Evolutionary conservation across 495 filamentous ascomycete species (phyloP).

Genomic region (Chaetomidium leptoderma): DNA sequence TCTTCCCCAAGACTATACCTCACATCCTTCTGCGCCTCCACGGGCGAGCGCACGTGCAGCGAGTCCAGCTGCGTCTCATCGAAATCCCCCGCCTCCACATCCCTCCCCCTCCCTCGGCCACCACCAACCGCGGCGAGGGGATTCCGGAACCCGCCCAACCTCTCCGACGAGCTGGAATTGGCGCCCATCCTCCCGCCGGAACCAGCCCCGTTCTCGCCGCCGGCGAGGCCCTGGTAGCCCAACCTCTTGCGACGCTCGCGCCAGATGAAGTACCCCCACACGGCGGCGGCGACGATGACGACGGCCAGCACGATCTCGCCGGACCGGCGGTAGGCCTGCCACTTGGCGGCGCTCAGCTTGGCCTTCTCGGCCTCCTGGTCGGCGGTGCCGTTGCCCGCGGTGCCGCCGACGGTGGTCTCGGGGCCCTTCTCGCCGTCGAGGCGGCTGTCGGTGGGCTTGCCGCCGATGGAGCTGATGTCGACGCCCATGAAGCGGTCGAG

Average conservation of each 20-base stretch:
- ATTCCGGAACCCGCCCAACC: not conserved
- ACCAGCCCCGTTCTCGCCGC: conserved; percentile 25
- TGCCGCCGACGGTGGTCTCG: conserved; percentile 78
- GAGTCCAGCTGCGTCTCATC: conserved; percentile 86
- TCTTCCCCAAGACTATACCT: conserved; percentile 57
- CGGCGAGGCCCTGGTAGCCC: conserved; percentile 50
- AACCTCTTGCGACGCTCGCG: conserved; percentile 58
- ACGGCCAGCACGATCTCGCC: conserved; percentile 86
- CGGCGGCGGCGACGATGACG: conserved; percentile 68
- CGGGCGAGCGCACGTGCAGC: conserved; percentile 52
- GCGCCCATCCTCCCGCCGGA: conserved; percentile 3
- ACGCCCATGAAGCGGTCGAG: conserved; percentile 93
- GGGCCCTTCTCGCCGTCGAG: conserved; percentile 88
- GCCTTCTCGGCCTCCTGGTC: conserved; percentile 67
- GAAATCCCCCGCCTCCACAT: conserved; percentile 45
- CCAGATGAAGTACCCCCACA: conserved; percentile 87
- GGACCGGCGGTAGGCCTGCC: conserved; percentile 87
- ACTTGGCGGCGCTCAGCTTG: conserved; percentile 79
- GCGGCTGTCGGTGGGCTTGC: conserved; percentile 72
- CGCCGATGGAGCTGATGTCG: conserved; percentile 88
- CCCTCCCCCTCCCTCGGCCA: not conserved
- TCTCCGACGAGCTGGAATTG: not conserved
- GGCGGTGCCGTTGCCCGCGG: conserved; percentile 64
- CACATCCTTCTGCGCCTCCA: conserved; percentile 35
- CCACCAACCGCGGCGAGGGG: not conserved